Percentiles rank a stretch among this genome's conserved stretches.
Conservation (phyloP, 2,329 filamentous ascomycete species). For the Talaromyces funiculosus region DNA sequence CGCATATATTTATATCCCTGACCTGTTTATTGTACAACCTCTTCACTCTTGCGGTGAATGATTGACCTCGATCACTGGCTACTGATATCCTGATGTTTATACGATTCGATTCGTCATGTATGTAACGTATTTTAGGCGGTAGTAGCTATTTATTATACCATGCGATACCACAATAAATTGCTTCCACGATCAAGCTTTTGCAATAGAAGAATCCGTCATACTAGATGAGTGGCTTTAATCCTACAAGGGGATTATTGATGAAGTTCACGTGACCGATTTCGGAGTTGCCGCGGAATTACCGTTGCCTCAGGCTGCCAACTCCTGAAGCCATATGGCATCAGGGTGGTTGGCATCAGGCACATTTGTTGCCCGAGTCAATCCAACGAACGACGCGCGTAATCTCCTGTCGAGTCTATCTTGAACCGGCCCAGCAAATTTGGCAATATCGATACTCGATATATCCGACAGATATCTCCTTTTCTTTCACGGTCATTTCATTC, state of each 20-base stretch:
- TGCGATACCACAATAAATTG: neutral
- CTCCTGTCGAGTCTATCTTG: neutral
- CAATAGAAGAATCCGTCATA: neutral
- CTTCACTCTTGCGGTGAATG: neutral
- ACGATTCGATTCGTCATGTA: slow-evolving; percentile 6
- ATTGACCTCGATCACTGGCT: neutral
- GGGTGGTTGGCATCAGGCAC: slow-evolving; percentile 12
- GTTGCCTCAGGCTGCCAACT: neutral
- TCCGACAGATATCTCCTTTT: neutral
- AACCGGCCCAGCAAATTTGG: neutral
- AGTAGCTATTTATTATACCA: neutral
- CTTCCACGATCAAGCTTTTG: neutral
- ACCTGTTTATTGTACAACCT: neutral
- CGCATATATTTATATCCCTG: neutral
- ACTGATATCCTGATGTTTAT: slow-evolving; percentile 1
- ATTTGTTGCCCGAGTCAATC: neutral
- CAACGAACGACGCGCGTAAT: neutral
- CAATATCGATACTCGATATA: neutral
- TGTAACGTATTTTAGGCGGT: slow-evolving; percentile 3
- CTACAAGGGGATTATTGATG: neutral
- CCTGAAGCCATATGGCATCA: slow-evolving; percentile 11
- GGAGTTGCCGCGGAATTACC: neutral
- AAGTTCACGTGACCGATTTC: neutral
- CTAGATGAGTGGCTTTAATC: too few relatives aligned
- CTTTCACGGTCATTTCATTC: neutral